Percentiles rank a stretch among this genome's conserved stretches.
These are phyloP conservation scores for Francoa sonchifolia DNA, from an alignment of 441 rosid species.

Conservation along the genomic window DNA sequence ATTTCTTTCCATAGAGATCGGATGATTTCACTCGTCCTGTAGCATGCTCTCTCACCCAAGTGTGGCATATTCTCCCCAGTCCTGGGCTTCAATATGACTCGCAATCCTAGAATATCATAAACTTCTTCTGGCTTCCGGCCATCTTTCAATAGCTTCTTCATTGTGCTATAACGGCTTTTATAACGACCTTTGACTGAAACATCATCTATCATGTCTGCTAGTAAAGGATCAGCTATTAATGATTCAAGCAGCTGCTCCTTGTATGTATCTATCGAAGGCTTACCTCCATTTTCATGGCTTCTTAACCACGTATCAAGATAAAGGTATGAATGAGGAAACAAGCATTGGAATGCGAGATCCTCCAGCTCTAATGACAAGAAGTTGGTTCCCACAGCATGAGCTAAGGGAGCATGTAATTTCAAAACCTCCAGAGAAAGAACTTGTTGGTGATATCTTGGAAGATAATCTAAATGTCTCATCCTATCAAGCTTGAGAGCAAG, in stretches of 20 bases:
- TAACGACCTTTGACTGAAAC: slow-evolving; percentile 64
- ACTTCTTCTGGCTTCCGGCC: slow-evolving; percentile 86
- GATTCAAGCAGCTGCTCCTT: slow-evolving; percentile 49
- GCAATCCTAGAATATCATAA: slow-evolving; percentile 71
- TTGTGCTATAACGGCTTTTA: slow-evolving; percentile 82
- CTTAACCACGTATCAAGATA: slow-evolving; percentile 75
- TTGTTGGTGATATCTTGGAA: slow-evolving; percentile 71
- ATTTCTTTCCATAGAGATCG: slow-evolving; percentile 71
- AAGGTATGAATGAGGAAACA: slow-evolving; percentile 77
- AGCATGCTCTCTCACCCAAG: slow-evolving; percentile 59
- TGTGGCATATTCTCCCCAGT: slow-evolving; percentile 21
- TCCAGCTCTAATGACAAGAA: slow-evolving; percentile 73
- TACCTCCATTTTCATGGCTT: slow-evolving; percentile 50
- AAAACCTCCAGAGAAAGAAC: slow-evolving; percentile 60
- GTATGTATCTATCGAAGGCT: slow-evolving; percentile 52
- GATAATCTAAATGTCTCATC: slow-evolving; percentile 80
- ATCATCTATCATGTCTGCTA: slow-evolving; percentile 47
- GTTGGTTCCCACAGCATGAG: slow-evolving; percentile 71
- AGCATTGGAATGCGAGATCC: slow-evolving; percentile 70
- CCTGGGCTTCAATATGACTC: slow-evolving; percentile 58
- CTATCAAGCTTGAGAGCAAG: slow-evolving; percentile 70
- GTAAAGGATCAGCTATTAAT: slow-evolving; percentile 40
- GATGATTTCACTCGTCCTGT: slow-evolving; percentile 50
- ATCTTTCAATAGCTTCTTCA: slow-evolving; percentile 86
- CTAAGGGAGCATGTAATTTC: slow-evolving; percentile 79